Evolutionary conservation across 257 asterid species (phyloP).

Genomic region (Ilex aquifolium): DNA sequence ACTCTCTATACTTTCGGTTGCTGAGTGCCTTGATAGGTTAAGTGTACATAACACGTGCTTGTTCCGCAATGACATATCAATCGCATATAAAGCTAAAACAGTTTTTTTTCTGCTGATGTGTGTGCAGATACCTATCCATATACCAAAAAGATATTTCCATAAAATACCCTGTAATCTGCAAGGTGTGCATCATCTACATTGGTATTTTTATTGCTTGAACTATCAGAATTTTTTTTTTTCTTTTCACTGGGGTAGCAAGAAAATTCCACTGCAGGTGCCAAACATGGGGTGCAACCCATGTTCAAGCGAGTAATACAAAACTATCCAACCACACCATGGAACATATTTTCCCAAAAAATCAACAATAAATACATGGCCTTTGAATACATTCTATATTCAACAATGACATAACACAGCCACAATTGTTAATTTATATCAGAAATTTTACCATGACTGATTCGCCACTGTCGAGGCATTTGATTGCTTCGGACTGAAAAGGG

Average conservation of each 20-base stretch:
- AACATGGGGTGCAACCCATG: too few relatives aligned
- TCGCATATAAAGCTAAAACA: constrained; percentile 86
- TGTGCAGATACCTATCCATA: constrained; percentile 80
- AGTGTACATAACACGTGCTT: constrained; percentile 89
- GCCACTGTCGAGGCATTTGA: constrained; percentile 65
- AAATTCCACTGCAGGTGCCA: too few relatives aligned
- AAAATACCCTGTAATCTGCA: not conserved
- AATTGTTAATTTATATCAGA: too few relatives aligned
- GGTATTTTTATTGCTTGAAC: too few relatives aligned
- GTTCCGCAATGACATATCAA: constrained; percentile 80
- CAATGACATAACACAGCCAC: not conserved
- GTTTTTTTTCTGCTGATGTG: constrained; percentile 96
- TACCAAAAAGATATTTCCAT: constrained; percentile 14
- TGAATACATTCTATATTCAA: too few relatives aligned
- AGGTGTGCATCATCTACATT: too few relatives aligned
- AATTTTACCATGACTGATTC: constrained; percentile 85
- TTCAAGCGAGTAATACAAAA: too few relatives aligned
- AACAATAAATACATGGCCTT: too few relatives aligned
- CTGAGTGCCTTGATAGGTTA: constrained; percentile 97
- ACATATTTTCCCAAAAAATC: too few relatives aligned
- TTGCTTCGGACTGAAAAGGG: constrained; percentile 91
- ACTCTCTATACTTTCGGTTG: constrained; percentile 94
- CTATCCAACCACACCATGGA: too few relatives aligned
- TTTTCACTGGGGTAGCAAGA: too few relatives aligned
- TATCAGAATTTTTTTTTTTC: too few relatives aligned